Percentiles rank a stretch among this genome's conserved stretches.
Conservation (phyloP, 2,329 filamentous ascomycete genomes). For the Apiospora arundinis region DNA sequence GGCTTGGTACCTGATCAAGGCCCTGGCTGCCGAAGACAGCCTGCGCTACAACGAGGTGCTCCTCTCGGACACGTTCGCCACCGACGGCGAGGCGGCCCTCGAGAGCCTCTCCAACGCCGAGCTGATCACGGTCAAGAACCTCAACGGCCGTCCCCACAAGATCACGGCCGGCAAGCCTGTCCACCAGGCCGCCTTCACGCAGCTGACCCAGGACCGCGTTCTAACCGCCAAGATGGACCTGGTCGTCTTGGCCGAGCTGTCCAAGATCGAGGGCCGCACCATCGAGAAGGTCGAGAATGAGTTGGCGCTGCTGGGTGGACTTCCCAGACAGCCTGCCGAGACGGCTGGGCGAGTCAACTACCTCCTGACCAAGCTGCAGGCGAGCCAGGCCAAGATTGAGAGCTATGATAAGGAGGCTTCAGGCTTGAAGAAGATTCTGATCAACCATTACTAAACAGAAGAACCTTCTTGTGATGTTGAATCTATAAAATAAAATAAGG, state of each 20-base stretch:
- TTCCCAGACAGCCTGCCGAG: constrained; percentile 76
- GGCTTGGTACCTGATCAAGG: constrained; percentile 87
- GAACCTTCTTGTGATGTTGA: neutral
- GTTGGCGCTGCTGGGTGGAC: constrained; percentile 69
- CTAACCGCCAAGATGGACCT: constrained; percentile 77
- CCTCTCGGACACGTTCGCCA: constrained; percentile 74
- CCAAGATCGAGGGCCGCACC: constrained; percentile 72
- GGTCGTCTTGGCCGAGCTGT: constrained; percentile 70
- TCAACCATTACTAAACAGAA: constrained; percentile 38
- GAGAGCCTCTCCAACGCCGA: constrained; percentile 85
- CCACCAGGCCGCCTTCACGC: constrained; percentile 81
- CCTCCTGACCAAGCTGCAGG: constrained; percentile 74
- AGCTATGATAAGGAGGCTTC: constrained; percentile 76
- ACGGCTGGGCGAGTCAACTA: constrained; percentile 71
- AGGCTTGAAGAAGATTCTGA: constrained; percentile 73
- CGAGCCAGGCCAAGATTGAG: constrained; percentile 77
- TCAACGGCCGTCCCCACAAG: constrained; percentile 76
- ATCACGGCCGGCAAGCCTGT: constrained; percentile 87
- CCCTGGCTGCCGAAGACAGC: constrained; percentile 70
- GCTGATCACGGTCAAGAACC: constrained; percentile 77
- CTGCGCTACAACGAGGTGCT: constrained; percentile 88
- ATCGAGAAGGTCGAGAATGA: constrained; percentile 85
- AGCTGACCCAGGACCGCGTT: constrained; percentile 73
- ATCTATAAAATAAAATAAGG: too few relatives aligned
- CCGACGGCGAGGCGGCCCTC: constrained; percentile 75